These are phyloP conservation scores for Fusarium tuaranense DNA, from an alignment of 2,329 filamentous ascomycete genomes.

Conservation along the genomic window DNA sequence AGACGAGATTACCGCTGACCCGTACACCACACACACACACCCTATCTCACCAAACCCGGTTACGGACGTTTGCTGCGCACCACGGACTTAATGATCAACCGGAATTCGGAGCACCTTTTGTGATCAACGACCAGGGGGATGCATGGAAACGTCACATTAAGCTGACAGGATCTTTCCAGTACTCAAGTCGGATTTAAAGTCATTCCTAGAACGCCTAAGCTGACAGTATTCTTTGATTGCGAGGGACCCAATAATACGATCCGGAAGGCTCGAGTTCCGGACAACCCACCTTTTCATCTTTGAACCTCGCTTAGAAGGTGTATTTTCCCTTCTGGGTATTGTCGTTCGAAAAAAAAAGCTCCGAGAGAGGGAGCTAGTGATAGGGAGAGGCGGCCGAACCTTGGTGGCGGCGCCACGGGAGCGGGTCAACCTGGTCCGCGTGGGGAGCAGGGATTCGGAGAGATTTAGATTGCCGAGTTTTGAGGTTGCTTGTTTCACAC, in stretches of 20 bases:
- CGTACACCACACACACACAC: not conserved
- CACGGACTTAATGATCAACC: not conserved
- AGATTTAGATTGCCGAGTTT: constrained; percentile 23
- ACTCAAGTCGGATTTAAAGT: not conserved
- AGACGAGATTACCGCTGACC: not conserved
- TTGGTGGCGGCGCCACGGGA: constrained; percentile 9
- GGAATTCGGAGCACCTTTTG: constrained; percentile 2
- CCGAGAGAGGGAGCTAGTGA: not conserved
- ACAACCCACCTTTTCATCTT: not conserved
- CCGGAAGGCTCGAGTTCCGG: not conserved
- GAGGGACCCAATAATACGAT: not conserved
- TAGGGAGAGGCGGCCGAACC: constrained; percentile 33
- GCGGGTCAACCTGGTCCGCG: constrained; percentile 25
- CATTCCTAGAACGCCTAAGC: not conserved
- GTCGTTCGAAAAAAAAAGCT: not conserved
- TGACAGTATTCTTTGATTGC: not conserved
- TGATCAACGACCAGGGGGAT: not conserved
- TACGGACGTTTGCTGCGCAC: not conserved
- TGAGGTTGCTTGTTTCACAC: not conserved
- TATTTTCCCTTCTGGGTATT: constrained; percentile 9
- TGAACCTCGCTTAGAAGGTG: constrained; percentile 12
- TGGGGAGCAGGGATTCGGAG: constrained; percentile 27
- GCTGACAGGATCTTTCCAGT: not conserved
- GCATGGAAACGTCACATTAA: not conserved
- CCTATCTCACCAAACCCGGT: not conserved